Evolutionary conservation across 2,329 filamentous ascomycete genomes (phyloP), one percentile per base, ranked within the genome.

Genomic region (Xenosphaeropsis pyriputrescens): DNA sequence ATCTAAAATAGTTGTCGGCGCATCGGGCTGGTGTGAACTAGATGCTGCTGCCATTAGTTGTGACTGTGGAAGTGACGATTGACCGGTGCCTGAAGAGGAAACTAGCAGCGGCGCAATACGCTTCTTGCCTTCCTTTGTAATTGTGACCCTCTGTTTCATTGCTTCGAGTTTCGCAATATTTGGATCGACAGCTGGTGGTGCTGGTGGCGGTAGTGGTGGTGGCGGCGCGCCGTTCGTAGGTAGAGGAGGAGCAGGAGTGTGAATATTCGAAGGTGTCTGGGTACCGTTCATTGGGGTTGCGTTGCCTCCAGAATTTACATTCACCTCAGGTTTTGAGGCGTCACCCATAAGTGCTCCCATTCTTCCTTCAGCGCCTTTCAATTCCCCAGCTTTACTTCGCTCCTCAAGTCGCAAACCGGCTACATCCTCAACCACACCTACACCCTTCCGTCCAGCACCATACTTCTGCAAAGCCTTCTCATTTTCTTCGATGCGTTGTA

Each of bases 331-430:
- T 33, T 41, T 46, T 8, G 47, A 45, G 14, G 72, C 70, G 52
- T 94, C 88, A 5, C 89, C 89, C 91, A 98, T 98, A 29, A 98
- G 62, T n/a, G 89, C 89, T 11, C 91, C 91, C 91, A 98, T 98
- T 46, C 89, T 75, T 2, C 86, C 91, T 59, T 98, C 85, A 0
- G 89, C 88, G 5, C 82, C 88, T 45, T 80, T 84, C 22, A 89
- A 71, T 56, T 98, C 91, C 16, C 82, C 89, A 32, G 81, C 86
- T 54, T 93, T 95, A 60, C 86, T 94, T 55, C 79, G 81, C 49
- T 93, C 86, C 59, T 98, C 91, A 1, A 98, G 63, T 29, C 84
- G 68, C 32, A 96, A 61, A 0, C 85, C 85, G 50, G 95, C 85
- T 0, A 93, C 84, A 43, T 93, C 89, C 58, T 98, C 91, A 5